Evolutionary conservation across 2,329 filamentous ascomycete species (phyloP).

Genomic region (Zymoseptoria tritici): DNA sequence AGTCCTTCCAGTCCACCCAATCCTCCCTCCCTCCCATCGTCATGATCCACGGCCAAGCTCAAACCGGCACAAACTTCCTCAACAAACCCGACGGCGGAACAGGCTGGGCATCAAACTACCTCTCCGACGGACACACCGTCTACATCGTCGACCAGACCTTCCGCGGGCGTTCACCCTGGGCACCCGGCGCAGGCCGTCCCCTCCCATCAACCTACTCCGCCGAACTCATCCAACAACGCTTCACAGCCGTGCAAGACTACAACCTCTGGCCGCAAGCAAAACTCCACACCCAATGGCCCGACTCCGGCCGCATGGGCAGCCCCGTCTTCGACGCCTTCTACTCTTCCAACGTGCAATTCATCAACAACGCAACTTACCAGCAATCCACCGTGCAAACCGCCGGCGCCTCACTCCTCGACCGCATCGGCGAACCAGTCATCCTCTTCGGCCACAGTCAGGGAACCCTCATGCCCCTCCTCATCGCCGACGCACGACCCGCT

Average conservation of each 20-base stretch:
- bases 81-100: conserved; percentile 42
- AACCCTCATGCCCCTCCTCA: conserved; percentile 39
- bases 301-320: conserved; percentile 36
- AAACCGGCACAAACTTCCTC: conserved; percentile 36
- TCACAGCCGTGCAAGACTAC: conserved; percentile 32
- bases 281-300: conserved; percentile 40
- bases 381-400: neutral
- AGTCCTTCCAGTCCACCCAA: conserved; percentile 23
- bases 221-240: conserved; percentile 28
- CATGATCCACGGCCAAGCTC: conserved; percentile 39
- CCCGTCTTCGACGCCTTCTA: conserved; percentile 44
- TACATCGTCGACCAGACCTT: conserved; percentile 39
- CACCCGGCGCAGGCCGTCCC: conserved; percentile 12
- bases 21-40: conserved; percentile 30
- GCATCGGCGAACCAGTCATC: conserved; percentile 34
- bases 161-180: conserved; percentile 27
- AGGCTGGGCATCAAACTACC: conserved; percentile 44
- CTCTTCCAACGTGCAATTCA: conserved; percentile 37
- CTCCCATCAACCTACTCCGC: conserved; percentile 9
- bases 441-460: conserved; percentile 48
- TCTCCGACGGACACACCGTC: conserved; percentile 39
- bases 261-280: conserved; percentile 36
- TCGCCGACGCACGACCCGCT: conserved; percentile 43
- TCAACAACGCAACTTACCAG: conserved; percentile 28
- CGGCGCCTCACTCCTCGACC: conserved; percentile 33